Evolutionary conservation across 306 rosid species (phyloP).

Genomic region (Alnus rubra): DNA sequence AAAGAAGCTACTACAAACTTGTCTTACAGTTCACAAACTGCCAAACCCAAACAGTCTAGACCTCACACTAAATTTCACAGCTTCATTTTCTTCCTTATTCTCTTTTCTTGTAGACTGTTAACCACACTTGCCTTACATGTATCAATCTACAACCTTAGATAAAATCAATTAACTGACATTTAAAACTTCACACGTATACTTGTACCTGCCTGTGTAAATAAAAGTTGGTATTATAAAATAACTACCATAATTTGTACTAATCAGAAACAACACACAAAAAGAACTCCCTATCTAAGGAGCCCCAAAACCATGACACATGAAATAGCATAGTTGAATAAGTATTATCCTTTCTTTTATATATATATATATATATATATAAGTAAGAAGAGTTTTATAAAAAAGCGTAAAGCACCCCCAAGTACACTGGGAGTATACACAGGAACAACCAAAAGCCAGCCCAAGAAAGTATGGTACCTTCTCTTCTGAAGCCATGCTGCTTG

Average conservation of each 20-base stretch:
- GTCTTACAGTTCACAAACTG: not conserved
- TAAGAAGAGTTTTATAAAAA: no score
- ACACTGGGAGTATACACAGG: no score
- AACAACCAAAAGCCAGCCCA: no score
- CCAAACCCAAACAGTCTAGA: not conserved
- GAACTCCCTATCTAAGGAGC: not conserved
- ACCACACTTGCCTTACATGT: no score
- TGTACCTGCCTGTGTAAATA: not conserved
- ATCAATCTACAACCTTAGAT: not conserved
- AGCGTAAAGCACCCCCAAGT: no score
- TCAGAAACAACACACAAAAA: not conserved
- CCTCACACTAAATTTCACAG: not conserved
- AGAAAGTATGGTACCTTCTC: conserved; percentile 60
- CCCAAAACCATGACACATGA: conserved; percentile 6
- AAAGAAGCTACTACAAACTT: not conserved
- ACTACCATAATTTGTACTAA: not conserved
- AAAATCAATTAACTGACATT: not conserved
- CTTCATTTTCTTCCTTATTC: not conserved
- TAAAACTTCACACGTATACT: not conserved
- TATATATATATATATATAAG: no score
- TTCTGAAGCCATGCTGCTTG: conserved; percentile 99
- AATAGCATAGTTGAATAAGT: conserved; percentile 5
- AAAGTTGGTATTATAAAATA: not conserved
- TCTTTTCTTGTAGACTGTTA: not conserved
- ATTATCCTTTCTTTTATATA: not conserved